Base-by-base conservation (phyloP, 108 stramenopile genomes). In the Cyclotella sp. region DNA sequence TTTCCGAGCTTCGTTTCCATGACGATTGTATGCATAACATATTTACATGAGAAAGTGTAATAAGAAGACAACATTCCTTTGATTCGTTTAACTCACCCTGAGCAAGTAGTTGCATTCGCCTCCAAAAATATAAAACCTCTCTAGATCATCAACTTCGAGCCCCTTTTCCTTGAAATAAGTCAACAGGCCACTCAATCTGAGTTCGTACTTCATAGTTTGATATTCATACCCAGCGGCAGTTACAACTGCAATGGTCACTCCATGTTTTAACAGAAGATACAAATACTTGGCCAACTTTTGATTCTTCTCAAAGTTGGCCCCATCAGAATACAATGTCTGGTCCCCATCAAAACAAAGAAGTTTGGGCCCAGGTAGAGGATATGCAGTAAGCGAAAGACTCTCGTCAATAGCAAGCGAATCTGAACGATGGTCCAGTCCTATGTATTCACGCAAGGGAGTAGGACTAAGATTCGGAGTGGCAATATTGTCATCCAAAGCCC, bases 141-240 rank as follows among this genome's bases (percentile, higher is more conserved):
- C 87, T 46, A 93, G 79, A 51, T 91, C 89, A 30, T 90, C 90
- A 4, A 49, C 57, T 26, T 90, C 75, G 22, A 96, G 72, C 0
- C 73, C 69, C 55, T 83, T 82, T 24, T 87, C 76, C 43, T 81
- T 77, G 70, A 98, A 97, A 74, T 86, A 94, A 4, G 86, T 73
- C 45, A 98, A 69, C 28, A 98, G 54, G 26, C 97, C 97, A 3
- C 85, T 84, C 34, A 98, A 65, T 0, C 97, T 88, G 40, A 90
- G 74, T 73, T 94, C 93, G 68, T 98, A 98, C 78, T 93, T 94
- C 64, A 83, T 84, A 12, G 81, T 83, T 52, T 95, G 85, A 75
- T 96, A 96, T 51, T 95, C 95, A 70, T 98, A 98, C 0, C 97
- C 97, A 41, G 97, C 97, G 19, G 97, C 97, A 11, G 97, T 98